Base-by-base conservation (phyloP, 345 rosid genomes). In the Alliaria petiolata region DNA sequence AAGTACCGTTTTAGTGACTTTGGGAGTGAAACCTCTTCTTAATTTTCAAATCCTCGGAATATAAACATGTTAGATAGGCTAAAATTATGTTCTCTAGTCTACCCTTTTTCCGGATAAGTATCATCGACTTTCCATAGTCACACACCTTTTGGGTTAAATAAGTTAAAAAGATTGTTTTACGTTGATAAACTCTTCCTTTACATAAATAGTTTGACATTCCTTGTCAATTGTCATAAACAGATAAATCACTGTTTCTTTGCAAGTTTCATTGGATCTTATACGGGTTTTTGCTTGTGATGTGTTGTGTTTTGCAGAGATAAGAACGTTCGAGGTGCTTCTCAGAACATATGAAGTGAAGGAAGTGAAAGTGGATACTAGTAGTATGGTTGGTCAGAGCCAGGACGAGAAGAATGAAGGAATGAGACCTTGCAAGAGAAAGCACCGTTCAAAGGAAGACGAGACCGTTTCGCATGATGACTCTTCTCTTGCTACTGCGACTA, bases 261-360 rank as follows among this genome's bases (percentile, higher is more conserved):
- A 15, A 38, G 55, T 44, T 55, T 58, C 28, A 7, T 39, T 57
- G 0, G 6, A 26, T 35, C 50, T 67, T 6, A 67, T 60, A 34
- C 36, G 0, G 14, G n/a, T 13, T 3, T 17, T n/a, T 6, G 10
- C 3, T 34, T 13, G 64, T 49, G 42, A 68, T 45, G 17, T 35
- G 70, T 33, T 52, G 80, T 17, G 0, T 62, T 74, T 55, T 79
- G 61, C 72, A 95, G 99, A 91, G 58, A 85, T 91, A 75, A 82
- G 95, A 81, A 91, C 93, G 40, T 89, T 89, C 12, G 99, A 93
- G 82, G 85, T 93, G 64, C 87, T 91, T 36, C 88, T 95, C 39
- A 87, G 93, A 52, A 79, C 85, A 14, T 89, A 91, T 49, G 97
- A 95, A 80, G 89, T 95, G 71, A 82, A 88, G 33, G 91, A 91